Conservation (phyloP, 306 rosid species). For the Parietaria judaica region DNA sequence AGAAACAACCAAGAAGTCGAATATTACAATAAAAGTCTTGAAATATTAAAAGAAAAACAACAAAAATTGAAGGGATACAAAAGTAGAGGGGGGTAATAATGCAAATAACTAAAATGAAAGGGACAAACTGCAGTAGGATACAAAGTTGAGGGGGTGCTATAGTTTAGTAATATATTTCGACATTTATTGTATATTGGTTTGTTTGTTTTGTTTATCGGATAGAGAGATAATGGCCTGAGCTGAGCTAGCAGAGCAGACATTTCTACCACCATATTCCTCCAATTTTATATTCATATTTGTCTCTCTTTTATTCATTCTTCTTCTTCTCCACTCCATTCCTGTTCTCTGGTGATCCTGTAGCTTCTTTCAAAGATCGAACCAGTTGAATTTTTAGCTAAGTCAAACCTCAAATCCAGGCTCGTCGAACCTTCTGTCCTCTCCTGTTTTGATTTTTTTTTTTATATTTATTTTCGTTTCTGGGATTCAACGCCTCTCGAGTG, state of each 20-base stretch:
- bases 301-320: constrained; percentile 27
- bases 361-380: constrained; percentile 16
- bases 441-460: too few relatives aligned
- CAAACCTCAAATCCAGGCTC: constrained; percentile 27
- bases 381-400: constrained; percentile 16
- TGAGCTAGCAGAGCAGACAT: constrained; percentile 33
- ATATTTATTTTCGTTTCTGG: constrained; percentile 25
- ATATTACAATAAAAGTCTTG: too few relatives aligned
- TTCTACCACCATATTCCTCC: constrained; percentile 32
- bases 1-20: too few relatives aligned
- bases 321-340: constrained; percentile 13
- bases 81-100: too few relatives aligned
- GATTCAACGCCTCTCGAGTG: constrained; percentile 17
- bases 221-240: constrained; percentile 64
- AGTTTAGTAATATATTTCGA: constrained; percentile 17
- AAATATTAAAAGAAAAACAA: too few relatives aligned
- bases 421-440: constrained; percentile 14
- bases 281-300: neutral
- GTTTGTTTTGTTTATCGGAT: constrained; percentile 25
- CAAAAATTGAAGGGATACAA: too few relatives aligned
- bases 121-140: too few relatives aligned
- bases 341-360: constrained; percentile 14
- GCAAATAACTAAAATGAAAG: too few relatives aligned
- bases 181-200: neutral
- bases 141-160: too few relatives aligned